A percentile compares a stretch with the other conserved stretches of the same genome.
phyloP scores from a whole-genome alignment of 345 rosid species.

The Populus davidiana region DNA sequence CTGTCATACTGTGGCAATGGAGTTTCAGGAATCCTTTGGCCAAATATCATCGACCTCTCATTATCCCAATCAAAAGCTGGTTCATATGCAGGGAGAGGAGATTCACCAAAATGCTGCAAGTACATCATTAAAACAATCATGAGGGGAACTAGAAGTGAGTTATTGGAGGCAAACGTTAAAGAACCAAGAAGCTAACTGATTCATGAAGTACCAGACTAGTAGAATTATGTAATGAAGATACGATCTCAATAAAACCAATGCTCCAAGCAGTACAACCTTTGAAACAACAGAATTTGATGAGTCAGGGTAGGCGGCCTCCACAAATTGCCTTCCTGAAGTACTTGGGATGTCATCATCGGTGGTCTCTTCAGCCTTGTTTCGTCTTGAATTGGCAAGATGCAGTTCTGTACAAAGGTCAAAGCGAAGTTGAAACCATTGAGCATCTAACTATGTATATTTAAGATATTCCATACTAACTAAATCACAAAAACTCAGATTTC shows the following conservation, averaged over 20 bases:
- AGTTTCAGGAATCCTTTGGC: conserved; percentile 87
- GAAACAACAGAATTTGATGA: conserved; percentile 26
- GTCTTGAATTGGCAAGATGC: conserved; percentile 75
- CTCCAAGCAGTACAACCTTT: conserved; percentile 38
- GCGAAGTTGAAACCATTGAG: conserved; percentile 10
- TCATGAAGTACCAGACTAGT: background rate
- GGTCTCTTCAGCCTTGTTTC: conserved; percentile 53
- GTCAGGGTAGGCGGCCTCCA: conserved; percentile 37
- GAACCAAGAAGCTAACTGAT: background rate
- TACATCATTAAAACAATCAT: conserved; percentile 13
- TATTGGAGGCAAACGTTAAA: background rate
- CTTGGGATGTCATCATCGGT: conserved; percentile 70
- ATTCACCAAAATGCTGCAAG: conserved; percentile 79
- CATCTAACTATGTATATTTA: background rate
- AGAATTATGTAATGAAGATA: background rate
- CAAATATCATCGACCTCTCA: conserved; percentile 85
- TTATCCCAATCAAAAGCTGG: conserved; percentile 99
- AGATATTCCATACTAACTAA: background rate
- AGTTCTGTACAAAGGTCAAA: conserved; percentile 49
- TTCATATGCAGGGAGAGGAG: conserved; percentile 97
- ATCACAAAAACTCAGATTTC: no score
- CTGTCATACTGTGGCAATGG: conserved; percentile 61
- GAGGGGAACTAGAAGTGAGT: background rate
- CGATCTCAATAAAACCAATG: background rate
- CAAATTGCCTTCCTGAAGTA: conserved; percentile 74